A percentile compares a stretch with the other conserved stretches of the same genome.
Conservation (phyloP, 352 stramenopile species). For the Phytopythium litorale region DNA sequence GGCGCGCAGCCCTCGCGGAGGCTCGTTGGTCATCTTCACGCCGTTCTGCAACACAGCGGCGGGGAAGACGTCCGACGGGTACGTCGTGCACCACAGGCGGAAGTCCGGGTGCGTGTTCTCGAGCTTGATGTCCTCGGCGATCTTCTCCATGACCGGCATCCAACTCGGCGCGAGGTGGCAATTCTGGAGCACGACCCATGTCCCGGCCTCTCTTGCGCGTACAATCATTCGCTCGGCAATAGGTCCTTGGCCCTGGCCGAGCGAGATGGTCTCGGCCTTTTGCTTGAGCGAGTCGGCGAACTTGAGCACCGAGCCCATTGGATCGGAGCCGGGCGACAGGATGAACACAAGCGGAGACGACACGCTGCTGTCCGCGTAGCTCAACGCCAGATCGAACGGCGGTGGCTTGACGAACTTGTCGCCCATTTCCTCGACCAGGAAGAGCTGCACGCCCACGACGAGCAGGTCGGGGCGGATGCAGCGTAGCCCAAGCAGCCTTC, state of each 20-base stretch:
- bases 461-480: conserved; percentile 86
- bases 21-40: conserved; percentile 97
- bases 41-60: conserved; percentile 93
- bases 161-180: conserved; percentile 88
- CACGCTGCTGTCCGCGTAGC: conserved; percentile 84
- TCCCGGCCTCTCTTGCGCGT: conserved; percentile 71
- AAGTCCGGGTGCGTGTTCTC: conserved; percentile 88
- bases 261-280: conserved; percentile 88
- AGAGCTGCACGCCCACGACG: conserved; percentile 88
- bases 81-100: conserved; percentile 94
- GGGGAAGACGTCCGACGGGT: conserved; percentile 92
- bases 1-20: conserved; percentile 87
- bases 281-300: conserved; percentile 74
- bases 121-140: conserved; percentile 79
- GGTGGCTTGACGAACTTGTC: conserved; percentile 91
- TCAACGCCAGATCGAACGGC: conserved; percentile 86
- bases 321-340: conserved; percentile 88
- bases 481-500: conserved; percentile 67
- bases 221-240: conserved; percentile 90
- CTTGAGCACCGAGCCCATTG: conserved; percentile 89
- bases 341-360: conserved; percentile 91
- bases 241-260: conserved; percentile 90
- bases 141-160: conserved; percentile 94
- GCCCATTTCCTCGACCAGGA: conserved; percentile 88
- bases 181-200: conserved; percentile 92